phyloP scores from a whole-genome alignment of 108 stramenopile genomes.

The Nannochloropsis gaditana region DNA sequence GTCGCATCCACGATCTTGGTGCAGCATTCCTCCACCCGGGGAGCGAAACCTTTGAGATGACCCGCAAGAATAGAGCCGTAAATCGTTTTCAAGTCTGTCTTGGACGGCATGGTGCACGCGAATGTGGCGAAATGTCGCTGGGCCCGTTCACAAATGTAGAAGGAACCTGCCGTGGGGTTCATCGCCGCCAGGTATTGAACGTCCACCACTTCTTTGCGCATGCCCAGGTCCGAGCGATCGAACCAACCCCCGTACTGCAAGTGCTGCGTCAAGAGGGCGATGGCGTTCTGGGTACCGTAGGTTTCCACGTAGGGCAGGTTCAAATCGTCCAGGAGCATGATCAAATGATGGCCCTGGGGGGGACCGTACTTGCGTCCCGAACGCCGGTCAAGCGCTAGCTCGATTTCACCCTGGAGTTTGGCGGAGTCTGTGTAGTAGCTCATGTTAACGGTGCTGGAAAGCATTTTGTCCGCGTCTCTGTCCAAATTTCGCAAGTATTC shows the following conservation, averaged over 20 bases:
- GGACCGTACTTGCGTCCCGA: constrained; percentile 72
- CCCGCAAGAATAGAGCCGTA: constrained; percentile 68
- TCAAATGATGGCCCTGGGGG: constrained; percentile 68
- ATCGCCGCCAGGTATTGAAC: constrained; percentile 78
- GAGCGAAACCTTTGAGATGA: constrained; percentile 63
- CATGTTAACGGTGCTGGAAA: constrained; percentile 71
- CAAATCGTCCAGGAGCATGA: constrained; percentile 79
- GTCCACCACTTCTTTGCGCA: constrained; percentile 75
- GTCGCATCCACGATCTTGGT: constrained; percentile 65
- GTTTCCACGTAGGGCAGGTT: constrained; percentile 85
- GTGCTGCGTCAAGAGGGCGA: constrained; percentile 75
- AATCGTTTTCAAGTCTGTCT: constrained; percentile 66
- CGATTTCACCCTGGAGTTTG: constrained; percentile 67
- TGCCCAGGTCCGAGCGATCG: constrained; percentile 70
- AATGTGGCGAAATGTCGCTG: constrained; percentile 79
- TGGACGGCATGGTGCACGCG: constrained; percentile 66
- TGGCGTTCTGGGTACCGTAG: constrained; percentile 81
- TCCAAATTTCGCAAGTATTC: constrained; percentile 67
- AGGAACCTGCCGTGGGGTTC: constrained; percentile 80
- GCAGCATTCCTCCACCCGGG: constrained; percentile 55
- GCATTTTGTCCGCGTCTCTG: constrained; percentile 67
- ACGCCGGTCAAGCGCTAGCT: constrained; percentile 76
- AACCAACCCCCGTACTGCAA: constrained; percentile 76
- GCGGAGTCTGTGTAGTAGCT: constrained; percentile 75
- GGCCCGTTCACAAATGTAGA: constrained; percentile 75